phyloP scores from a whole-genome alignment of 352 stramenopile species.

The Phytophthora multivora region DNA sequence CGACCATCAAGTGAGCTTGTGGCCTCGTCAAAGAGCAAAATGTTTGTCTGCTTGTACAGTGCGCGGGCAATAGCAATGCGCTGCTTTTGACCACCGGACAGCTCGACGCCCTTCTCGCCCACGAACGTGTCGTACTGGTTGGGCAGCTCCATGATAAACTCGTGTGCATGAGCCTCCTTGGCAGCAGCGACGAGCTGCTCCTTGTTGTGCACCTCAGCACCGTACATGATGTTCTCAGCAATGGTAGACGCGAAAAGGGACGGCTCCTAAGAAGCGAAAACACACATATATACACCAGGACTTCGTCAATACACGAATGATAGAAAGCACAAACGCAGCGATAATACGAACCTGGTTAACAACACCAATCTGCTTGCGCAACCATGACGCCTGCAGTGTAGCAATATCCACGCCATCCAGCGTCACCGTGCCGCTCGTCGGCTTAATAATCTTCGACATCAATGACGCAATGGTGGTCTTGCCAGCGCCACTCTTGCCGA shows the following conservation, averaged over 20 bases:
- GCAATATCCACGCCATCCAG: slow-evolving; percentile 78
- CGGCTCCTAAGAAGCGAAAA: slow-evolving; percentile 45
- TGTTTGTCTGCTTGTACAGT: slow-evolving; percentile 81
- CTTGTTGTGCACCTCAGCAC: slow-evolving; percentile 53
- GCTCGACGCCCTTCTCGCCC: slow-evolving; percentile 95
- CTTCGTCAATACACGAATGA: slow-evolving; percentile 13
- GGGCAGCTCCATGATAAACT: slow-evolving; percentile 85
- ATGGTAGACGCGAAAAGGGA: slow-evolving; percentile 84
- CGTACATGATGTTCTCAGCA: slow-evolving; percentile 89
- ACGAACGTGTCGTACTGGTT: slow-evolving; percentile 97
- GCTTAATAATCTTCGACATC: slow-evolving; percentile 78
- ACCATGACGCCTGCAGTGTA: slow-evolving; percentile 66
- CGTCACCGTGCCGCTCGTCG: slow-evolving; percentile 58
- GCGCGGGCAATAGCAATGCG: slow-evolving; percentile 86
- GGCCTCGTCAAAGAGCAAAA: slow-evolving; percentile 86
- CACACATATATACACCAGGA: slow-evolving; percentile 6
- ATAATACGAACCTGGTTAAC: slow-evolving; percentile 63
- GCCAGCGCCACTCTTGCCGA: slow-evolving; percentile 84
- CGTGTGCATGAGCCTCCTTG: slow-evolving; percentile 76
- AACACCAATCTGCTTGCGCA: slow-evolving; percentile 88
- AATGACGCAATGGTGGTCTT: slow-evolving; percentile 86
- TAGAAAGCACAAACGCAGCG: background rate
- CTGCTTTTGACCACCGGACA: slow-evolving; percentile 98
- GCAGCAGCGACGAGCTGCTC: slow-evolving; percentile 61
- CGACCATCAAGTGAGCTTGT: slow-evolving; percentile 84